Evolutionary conservation across 73 alveolate species (phyloP), one percentile per base, ranked within the genome.

Genomic region (Uronychia setigera): DNA sequence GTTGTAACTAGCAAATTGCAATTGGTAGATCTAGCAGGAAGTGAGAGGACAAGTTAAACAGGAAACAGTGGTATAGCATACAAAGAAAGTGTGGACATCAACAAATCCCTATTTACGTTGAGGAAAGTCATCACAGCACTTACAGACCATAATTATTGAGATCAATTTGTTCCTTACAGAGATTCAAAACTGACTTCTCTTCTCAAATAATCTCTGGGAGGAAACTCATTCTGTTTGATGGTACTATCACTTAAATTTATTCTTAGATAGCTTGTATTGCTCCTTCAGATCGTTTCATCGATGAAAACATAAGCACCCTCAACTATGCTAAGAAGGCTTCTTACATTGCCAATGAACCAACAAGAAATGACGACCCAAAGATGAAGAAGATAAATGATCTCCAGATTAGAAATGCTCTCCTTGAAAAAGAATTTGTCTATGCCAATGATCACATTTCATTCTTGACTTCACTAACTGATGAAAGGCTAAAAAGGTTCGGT

Each of bases 1-100:
- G 86, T 88, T 31, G 88, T 89, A 33, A 92, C 80, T 58, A 91
- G 98, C 26, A 97, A 97, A 83, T 86, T 97, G 85, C 86, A 96
- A 78, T 83, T 97, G 59, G 98, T 97, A 0, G 99, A 97, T 91
- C 89, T 97, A 74, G 99, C 99, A 28, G 99, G 99, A 31, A 94
- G 98, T 87, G 99, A 97, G 79, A 82, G 98, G 59, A 92, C 93
- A 30, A 91, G 98, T 29, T 33, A 85, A 28, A 97, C 98, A 58
- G 98, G 98, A 35, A 95, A 95, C 58, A 96, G 93, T 88, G 96
- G 99, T 29, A 82, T 89, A 67, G 96, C 88, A 33, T 87, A 92
- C 32, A 93, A 97, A 82, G 99, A 97, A 92, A 93, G 98, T 30
- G 94, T 97, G 29, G 98, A 97, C 83, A 97, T 97, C 14, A 97